Conservation (phyloP, 1,284 basidiomycete genomes). For the Bjerkandera adusta region DNA sequence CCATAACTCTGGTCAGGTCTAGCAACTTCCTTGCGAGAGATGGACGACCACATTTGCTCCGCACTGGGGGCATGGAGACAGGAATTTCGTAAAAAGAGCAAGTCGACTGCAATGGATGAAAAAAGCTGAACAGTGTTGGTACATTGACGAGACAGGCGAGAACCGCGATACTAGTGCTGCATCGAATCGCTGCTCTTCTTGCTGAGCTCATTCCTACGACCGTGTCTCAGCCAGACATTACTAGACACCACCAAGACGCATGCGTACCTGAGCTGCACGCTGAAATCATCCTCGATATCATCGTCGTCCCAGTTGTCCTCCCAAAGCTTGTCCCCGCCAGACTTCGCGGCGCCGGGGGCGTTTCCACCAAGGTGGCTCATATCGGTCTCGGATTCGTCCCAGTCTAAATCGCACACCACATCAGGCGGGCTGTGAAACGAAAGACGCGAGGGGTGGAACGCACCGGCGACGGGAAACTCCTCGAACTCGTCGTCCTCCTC, state of each 20-base stretch:
- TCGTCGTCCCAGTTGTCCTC: constrained; percentile 99
- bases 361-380: constrained; percentile 73
- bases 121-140: no score
- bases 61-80: no score
- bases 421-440: not conserved
- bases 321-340: constrained; percentile 86
- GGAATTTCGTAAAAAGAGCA: no score
- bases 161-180: constrained; percentile 48
- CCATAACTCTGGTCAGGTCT: no score
- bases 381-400: constrained; percentile 83
- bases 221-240: not conserved
- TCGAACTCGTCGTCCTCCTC: constrained; percentile 88
- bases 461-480: constrained; percentile 74
- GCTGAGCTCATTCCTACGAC: constrained; percentile 57
- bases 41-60: no score
- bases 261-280: constrained; percentile 86
- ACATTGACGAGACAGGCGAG: no score
- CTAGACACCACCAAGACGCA: not conserved
- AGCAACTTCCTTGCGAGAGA: no score
- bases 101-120: no score
- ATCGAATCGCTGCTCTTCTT: constrained; percentile 54
- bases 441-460: constrained; percentile 15
- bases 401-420: constrained; percentile 48
- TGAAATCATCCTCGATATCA: constrained; percentile 97
- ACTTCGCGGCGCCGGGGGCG: constrained; percentile 68